Conservation (phyloP, 768 basidiomycete species). For the Mycena albidolilacea region DNA sequence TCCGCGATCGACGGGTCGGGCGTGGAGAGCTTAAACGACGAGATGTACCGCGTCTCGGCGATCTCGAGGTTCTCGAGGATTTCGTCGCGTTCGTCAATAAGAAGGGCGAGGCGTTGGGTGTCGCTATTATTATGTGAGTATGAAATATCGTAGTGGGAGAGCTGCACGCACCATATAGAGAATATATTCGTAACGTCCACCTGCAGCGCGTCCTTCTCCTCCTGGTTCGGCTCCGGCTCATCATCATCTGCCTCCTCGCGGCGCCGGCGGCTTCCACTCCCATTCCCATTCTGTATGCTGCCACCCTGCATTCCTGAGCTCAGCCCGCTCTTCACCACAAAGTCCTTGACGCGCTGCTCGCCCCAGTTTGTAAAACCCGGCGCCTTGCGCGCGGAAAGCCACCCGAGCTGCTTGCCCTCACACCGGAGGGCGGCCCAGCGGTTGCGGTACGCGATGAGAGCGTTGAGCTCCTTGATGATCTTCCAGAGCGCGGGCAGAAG, state of each 20-base stretch:
- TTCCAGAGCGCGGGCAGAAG: slow-evolving; percentile 76
- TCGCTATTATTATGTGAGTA: slow-evolving; percentile 61
- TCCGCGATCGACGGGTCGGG: slow-evolving; percentile 81
- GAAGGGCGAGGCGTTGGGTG: slow-evolving; percentile 73
- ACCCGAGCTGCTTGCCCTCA: slow-evolving; percentile 81
- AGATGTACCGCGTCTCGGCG: slow-evolving; percentile 84
- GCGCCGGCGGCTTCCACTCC: slow-evolving; percentile 42
- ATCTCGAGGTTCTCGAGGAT: slow-evolving; percentile 86
- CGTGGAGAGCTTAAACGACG: slow-evolving; percentile 80
- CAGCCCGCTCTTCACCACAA: slow-evolving; percentile 75
- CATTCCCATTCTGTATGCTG: slow-evolving; percentile 31
- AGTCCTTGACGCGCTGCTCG: slow-evolving; percentile 80
- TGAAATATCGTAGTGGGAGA: slow-evolving; percentile 3
- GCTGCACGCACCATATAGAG: slow-evolving; percentile 71
- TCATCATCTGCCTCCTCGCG: slow-evolving; percentile 43
- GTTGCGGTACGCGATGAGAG: slow-evolving; percentile 65
- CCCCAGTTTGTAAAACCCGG: slow-evolving; percentile 82
- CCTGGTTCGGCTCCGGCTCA: slow-evolving; percentile 54
- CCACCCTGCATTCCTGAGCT: slow-evolving; percentile 67
- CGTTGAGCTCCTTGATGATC: slow-evolving; percentile 75
- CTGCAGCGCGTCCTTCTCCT: slow-evolving; percentile 64
- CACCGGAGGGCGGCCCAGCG: slow-evolving; percentile 77
- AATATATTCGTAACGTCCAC: slow-evolving; percentile 82
- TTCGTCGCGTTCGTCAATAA: slow-evolving; percentile 83
- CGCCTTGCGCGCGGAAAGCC: slow-evolving; percentile 74